Conservation (phyloP, 768 basidiomycete species). For the Brasilioporus rufonigricans region DNA sequence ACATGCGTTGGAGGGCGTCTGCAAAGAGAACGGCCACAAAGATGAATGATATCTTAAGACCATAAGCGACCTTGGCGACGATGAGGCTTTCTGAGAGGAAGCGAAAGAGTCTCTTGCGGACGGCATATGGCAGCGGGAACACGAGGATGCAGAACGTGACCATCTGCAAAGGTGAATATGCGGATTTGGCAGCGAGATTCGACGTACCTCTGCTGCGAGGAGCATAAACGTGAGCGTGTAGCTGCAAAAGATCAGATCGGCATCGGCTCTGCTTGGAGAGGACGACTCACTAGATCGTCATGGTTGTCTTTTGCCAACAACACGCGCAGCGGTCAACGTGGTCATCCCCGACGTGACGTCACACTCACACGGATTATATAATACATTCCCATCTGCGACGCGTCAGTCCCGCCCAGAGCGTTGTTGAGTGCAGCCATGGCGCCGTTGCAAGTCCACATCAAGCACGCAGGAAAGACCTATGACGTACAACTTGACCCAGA, state of each 20-base stretch:
- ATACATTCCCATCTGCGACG: slow-evolving; percentile 31
- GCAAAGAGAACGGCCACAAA: slow-evolving; percentile 86
- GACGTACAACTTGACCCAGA: slow-evolving; percentile 71
- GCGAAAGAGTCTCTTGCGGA: slow-evolving; percentile 67
- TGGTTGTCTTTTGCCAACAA: slow-evolving; percentile 15
- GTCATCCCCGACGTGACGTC: slow-evolving; percentile 26
- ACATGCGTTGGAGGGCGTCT: slow-evolving; percentile 93
- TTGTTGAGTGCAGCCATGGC: slow-evolving; percentile 44
- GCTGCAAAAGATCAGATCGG: slow-evolving; percentile 36
- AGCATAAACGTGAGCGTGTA: slow-evolving; percentile 81
- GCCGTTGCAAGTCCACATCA: slow-evolving; percentile 74
- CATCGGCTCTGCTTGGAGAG: neutral
- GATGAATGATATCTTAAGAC: slow-evolving; percentile 91
- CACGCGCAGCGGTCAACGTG: slow-evolving; percentile 20
- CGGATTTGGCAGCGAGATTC: neutral
- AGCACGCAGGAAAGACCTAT: slow-evolving; percentile 83
- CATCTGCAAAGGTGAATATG: slow-evolving; percentile 47
- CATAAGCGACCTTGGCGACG: slow-evolving; percentile 86
- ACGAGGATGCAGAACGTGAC: slow-evolving; percentile 82
- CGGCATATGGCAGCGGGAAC: slow-evolving; percentile 74
- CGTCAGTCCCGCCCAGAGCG: slow-evolving; percentile 11
- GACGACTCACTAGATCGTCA: slow-evolving; percentile 47
- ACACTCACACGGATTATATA: slow-evolving; percentile 21
- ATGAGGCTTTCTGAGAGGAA: slow-evolving; percentile 68
- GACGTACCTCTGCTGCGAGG: slow-evolving; percentile 64